A percentile compares a stretch with the other conserved stretches of the same genome.
Conservation (phyloP, 305 asterid species). For the Petunia hybrid region DNA sequence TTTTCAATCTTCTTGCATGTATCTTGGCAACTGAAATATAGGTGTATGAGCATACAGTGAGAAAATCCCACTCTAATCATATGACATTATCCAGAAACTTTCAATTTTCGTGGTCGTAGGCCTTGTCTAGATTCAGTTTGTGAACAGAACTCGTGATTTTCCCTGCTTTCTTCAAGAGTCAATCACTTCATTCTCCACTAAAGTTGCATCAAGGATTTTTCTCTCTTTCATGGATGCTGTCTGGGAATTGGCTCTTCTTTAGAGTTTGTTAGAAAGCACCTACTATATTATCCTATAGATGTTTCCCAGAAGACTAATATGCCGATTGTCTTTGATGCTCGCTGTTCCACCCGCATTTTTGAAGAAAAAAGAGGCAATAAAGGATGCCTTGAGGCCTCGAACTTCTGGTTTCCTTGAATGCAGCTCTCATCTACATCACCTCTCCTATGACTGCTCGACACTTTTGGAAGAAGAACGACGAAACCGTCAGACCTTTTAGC, state of each 20-base stretch:
- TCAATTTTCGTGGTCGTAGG: too few species aligned
- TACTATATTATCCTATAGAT: background rate
- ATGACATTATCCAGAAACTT: too few species aligned
- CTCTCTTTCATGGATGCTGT: too few species aligned
- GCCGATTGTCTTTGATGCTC: slow-evolving; percentile 13
- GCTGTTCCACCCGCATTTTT: background rate
- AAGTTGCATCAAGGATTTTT: too few species aligned
- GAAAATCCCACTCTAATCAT: too few species aligned
- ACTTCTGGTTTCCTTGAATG: background rate
- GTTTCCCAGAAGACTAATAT: background rate
- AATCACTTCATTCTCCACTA: too few species aligned
- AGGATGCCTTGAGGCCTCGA: slow-evolving; percentile 15
- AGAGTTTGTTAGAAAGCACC: too few species aligned
- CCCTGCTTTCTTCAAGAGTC: too few species aligned
- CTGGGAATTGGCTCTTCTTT: too few species aligned
- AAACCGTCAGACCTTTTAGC: slow-evolving; percentile 2
- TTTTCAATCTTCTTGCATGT: slow-evolving; percentile 3
- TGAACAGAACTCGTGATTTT: too few species aligned
- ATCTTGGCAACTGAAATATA: slow-evolving; percentile 16
- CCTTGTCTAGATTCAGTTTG: background rate
- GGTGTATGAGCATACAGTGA: background rate
- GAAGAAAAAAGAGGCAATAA: background rate
- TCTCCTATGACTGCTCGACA: background rate
- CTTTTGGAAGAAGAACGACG: slow-evolving; percentile 10
- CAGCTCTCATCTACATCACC: slow-evolving; percentile 12